These are phyloP conservation scores for Penicillium janthinellum DNA, from an alignment of 2,329 filamentous ascomycete species.

Conservation along the genomic window DNA sequence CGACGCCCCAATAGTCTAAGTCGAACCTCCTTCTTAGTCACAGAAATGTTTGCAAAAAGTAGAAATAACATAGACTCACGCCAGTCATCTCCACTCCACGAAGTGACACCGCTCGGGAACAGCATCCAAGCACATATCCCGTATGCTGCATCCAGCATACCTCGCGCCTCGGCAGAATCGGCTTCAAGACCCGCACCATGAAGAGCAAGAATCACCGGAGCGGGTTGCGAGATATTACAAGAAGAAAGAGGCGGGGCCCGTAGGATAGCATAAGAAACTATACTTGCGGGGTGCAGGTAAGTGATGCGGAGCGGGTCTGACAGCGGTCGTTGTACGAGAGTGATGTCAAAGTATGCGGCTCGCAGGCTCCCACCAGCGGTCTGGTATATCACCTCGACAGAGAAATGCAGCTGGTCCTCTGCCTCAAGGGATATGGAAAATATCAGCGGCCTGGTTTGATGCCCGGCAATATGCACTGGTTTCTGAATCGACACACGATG, in stretches of 20 bases:
- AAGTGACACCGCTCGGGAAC: conserved; percentile 59
- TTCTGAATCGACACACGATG: conserved; percentile 12
- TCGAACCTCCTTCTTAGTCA: background rate
- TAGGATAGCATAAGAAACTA: conserved; percentile 60
- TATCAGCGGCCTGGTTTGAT: conserved; percentile 38
- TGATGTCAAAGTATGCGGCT: conserved; percentile 21
- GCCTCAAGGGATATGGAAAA: conserved; percentile 30
- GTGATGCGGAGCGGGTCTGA: conserved; percentile 56
- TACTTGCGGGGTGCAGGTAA: conserved; percentile 55
- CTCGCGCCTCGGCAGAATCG: conserved; percentile 49
- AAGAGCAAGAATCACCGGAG: conserved; percentile 55
- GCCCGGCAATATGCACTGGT: conserved; percentile 30
- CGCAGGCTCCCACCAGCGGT: background rate
- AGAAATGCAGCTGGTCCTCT: conserved; percentile 11
- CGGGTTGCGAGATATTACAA: conserved; percentile 15
- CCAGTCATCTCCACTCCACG: conserved; percentile 65
- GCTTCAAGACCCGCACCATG: conserved; percentile 62
- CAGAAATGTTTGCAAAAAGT: background rate
- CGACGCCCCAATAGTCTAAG: conserved; percentile 56
- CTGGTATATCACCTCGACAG: conserved; percentile 23
- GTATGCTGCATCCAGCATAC: conserved; percentile 52
- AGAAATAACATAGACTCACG: conserved; percentile 38
- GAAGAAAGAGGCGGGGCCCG: conserved; percentile 51
- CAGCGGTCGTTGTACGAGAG: conserved; percentile 25
- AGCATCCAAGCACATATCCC: conserved; percentile 59